These are phyloP conservation scores for Lyophyllum atratum DNA, from an alignment of 768 basidiomycete species.

Conservation along the genomic window DNA sequence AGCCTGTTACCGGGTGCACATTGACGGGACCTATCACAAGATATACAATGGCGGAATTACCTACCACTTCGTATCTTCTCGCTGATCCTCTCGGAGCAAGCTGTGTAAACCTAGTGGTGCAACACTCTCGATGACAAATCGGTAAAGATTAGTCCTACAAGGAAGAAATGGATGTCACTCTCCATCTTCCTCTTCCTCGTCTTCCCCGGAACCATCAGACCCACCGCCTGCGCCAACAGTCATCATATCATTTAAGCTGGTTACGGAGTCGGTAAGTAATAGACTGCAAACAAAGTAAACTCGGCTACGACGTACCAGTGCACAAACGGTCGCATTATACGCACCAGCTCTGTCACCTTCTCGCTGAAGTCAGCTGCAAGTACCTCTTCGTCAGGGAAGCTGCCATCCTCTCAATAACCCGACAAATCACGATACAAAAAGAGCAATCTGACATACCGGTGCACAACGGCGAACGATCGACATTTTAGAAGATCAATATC, in stretches of 20 bases:
- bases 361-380: slow-evolving; percentile 66
- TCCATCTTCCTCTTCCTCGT: not conserved
- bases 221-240: slow-evolving; percentile 33
- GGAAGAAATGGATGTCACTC: not conserved
- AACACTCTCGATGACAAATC: too few relatives aligned
- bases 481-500: slow-evolving; percentile 93
- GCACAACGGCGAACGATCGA: slow-evolving; percentile 71
- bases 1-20: too few relatives aligned
- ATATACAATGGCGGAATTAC: too few relatives aligned
- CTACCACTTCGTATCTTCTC: too few relatives aligned
- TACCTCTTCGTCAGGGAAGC: slow-evolving; percentile 79
- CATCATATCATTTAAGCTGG: slow-evolving; percentile 74
- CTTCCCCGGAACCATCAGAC: not conserved
- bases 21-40: too few relatives aligned
- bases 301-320: slow-evolving; percentile 55
- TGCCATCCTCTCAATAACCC: slow-evolving; percentile 31
- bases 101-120: too few relatives aligned
- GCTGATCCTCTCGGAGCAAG: too few relatives aligned
- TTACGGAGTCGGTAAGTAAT: not conserved
- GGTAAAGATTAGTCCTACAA: too few relatives aligned
- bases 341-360: slow-evolving; percentile 53
- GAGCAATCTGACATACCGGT: slow-evolving; percentile 43
- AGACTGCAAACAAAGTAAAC: not conserved
- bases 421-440: not conserved
- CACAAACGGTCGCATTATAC: slow-evolving; percentile 71